Evolutionary conservation across 805 yeast species (phyloP).

Genomic region (Lachancea nothofagi): DNA sequence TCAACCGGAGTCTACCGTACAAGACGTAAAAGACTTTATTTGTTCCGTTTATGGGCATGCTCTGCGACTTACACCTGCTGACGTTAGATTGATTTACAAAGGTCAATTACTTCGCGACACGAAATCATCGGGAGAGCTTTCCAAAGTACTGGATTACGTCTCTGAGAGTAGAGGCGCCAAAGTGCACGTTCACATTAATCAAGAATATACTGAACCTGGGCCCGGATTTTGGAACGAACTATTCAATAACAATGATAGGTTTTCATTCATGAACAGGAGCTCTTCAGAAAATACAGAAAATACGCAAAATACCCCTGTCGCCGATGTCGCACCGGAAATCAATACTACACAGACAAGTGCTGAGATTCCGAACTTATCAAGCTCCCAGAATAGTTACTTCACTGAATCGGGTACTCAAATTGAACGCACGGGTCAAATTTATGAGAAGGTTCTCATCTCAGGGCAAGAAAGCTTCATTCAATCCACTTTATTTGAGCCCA

Average conservation of each 20-base stretch:
- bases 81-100: conserved; percentile 27
- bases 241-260: conserved; percentile 18
- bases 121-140: conserved; percentile 19
- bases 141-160: conserved; percentile 18
- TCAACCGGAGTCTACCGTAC: conserved; percentile 21
- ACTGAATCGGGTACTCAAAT: conserved; percentile 18
- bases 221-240: conserved; percentile 30
- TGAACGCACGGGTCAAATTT: conserved; percentile 17
- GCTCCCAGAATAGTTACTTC: conserved; percentile 1
- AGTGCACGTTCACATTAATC: conserved; percentile 27
- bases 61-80: conserved; percentile 16
- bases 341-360: too few relatives aligned
- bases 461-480: conserved; percentile 24
- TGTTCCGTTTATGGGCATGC: conserved; percentile 24
- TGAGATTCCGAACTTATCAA: not conserved
- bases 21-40: conserved; percentile 25
- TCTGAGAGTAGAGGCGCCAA: conserved; percentile 15
- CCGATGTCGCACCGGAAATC: not conserved
- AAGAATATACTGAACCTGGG: conserved; percentile 20
- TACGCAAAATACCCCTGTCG: conserved; percentile 5
- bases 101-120: conserved; percentile 21
- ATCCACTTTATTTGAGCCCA: conserved; percentile 15
- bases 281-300: conserved; percentile 2
- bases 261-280: conserved; percentile 15
- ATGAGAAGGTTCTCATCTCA: conserved; percentile 21